Evolutionary conservation across 495 filamentous ascomycete genomes (phyloP), one percentile per base, ranked within the genome.

Genomic region (Tuber magnatum): DNA sequence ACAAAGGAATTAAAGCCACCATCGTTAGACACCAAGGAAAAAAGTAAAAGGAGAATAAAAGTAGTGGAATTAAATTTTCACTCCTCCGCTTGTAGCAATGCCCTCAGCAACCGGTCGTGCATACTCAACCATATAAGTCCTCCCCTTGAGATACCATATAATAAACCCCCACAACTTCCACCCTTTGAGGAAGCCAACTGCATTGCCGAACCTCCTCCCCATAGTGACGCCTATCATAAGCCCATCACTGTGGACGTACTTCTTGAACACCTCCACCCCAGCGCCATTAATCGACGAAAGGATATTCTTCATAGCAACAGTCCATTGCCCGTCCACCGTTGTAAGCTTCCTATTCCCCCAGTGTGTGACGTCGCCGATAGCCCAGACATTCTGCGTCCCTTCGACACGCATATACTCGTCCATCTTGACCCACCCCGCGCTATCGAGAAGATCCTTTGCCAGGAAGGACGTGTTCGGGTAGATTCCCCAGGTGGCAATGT

Each of bases 391-490:
- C 18, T 79, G 73, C 7, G 84, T 76, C 10, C 80, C 85, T 68
- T 81, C 77, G 16, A 88, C 87, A 10, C 84, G 86, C 75, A 91
- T 83, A 79, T 87, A 85, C 41, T 87, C 85, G 76, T 91, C 86
- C 24, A 90, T 87, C 46, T 80, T 80, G 32, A 92, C 86, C 83
- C 86, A 89, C 44, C 86, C 87, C 40, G 82, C 76, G 16, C 82
- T 73, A 48, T 87, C 86, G 6, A 91, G 85, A 69, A 88, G 82
- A 39, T 84, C 76, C 16, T 82, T 78, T 7, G 88, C 85, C 32
- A 92, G 80, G 83, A 88, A 92, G 28, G 84, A 84, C 69, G 87
- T 88, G 84, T 92, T 92, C 68, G 90, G 88, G 0, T 85, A 68
- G 18, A 87, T 84, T 35, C 90, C 90, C 72, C 86, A 88, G 3